phyloP scores from a whole-genome alignment of 192 early-diverging fungal genomes.

The Paraglomus occultum region DNA sequence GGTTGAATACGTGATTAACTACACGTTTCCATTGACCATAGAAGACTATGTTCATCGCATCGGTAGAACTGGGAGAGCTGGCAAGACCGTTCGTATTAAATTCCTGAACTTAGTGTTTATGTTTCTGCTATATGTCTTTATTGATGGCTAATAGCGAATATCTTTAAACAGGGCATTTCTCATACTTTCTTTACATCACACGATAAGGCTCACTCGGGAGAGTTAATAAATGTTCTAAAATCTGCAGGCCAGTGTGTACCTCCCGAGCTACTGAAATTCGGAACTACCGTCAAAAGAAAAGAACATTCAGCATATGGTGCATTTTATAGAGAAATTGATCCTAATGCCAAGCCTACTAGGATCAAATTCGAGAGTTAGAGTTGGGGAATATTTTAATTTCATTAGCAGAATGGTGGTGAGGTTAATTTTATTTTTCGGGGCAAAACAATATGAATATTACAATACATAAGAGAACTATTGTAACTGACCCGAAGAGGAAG shows the following conservation, averaged over 20 bases:
- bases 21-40: conserved; percentile 95
- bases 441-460: no score
- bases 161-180: conserved; percentile 61
- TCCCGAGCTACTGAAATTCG: conserved; percentile 87
- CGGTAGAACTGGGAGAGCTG: conserved; percentile 95
- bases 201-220: conserved; percentile 87
- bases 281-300: conserved; percentile 97
- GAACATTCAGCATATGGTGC: conserved; percentile 92
- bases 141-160: not conserved
- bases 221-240: conserved; percentile 88
- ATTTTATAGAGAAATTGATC: conserved; percentile 89
- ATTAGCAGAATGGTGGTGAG: no score
- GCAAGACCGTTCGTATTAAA: conserved; percentile 53
- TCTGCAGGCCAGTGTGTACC: conserved; percentile 85
- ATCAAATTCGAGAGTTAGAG: conserved; percentile 71
- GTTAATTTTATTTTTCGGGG: no score
- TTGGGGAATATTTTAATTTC: not conserved
- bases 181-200: conserved; percentile 91
- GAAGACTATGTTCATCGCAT: conserved; percentile 94
- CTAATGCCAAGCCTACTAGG: conserved; percentile 81
- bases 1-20: conserved; percentile 95
- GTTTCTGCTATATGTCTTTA: conserved; percentile 43
- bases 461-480: no score
- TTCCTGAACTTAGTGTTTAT: conserved; percentile 43
- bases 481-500: no score